Percentiles rank a stretch among this genome's conserved stretches.
Evolutionary conservation across 2,329 filamentous ascomycete species (phyloP).

Genomic region (Talaromyces sp.): DNA sequence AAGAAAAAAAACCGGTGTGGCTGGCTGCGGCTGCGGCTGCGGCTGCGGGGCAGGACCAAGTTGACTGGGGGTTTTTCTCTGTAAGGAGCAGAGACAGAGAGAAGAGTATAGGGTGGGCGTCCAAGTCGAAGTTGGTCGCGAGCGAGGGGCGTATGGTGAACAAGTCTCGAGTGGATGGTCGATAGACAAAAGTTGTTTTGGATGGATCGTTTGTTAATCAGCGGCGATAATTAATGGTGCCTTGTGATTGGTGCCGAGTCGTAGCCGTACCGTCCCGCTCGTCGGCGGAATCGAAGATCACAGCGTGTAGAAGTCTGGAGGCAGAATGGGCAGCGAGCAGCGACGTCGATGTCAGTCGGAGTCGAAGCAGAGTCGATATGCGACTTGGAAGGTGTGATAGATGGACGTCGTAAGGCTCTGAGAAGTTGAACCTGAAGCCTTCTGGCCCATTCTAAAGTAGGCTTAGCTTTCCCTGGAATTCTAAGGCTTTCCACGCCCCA

Average conservation of each 20-base stretch:
- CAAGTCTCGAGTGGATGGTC: background rate
- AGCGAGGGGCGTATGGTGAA: background rate
- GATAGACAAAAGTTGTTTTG: background rate
- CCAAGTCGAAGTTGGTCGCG: background rate
- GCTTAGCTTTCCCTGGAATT: background rate
- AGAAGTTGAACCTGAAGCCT: background rate
- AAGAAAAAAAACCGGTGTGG: slow-evolving; percentile 14
- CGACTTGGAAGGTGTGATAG: background rate
- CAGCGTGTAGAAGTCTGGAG: background rate
- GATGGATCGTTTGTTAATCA: background rate
- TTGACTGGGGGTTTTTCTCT: no score
- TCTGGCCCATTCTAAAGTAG: background rate
- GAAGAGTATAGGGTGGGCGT: background rate
- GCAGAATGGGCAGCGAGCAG: background rate
- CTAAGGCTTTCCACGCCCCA: background rate
- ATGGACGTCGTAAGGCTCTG: background rate
- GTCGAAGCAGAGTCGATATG: background rate
- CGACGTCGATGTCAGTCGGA: background rate
- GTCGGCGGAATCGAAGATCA: background rate
- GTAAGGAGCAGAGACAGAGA: background rate
- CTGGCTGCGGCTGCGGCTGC: slow-evolving; percentile 8
- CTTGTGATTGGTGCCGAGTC: background rate
- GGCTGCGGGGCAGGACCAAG: background rate
- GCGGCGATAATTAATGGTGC: background rate
- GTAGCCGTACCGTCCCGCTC: background rate